phyloP scores from a whole-genome alignment of 2,329 filamentous ascomycete genomes.

The Arthroderma uncinatum region DNA sequence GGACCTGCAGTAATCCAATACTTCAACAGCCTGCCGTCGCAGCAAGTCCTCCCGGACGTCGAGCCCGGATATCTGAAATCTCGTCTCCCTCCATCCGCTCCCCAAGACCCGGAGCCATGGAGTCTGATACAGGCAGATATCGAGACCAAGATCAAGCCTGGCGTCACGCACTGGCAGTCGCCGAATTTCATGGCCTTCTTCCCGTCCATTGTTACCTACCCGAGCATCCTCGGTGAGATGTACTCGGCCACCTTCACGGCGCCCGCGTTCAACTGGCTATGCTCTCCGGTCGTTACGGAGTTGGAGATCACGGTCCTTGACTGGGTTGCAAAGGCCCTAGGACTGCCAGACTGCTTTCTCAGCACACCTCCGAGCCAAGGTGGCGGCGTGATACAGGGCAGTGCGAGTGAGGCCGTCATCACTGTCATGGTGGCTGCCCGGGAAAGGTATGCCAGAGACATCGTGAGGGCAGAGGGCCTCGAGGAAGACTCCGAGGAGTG shows the following conservation, averaged over 20 bases:
- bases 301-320: slow-evolving; percentile 87
- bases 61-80: slow-evolving; percentile 76
- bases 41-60: slow-evolving; percentile 64
- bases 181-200: slow-evolving; percentile 97
- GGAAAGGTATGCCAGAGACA: slow-evolving; percentile 61
- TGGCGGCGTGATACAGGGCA: slow-evolving; percentile 90
- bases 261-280: slow-evolving; percentile 95
- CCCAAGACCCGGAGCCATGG: slow-evolving; percentile 60
- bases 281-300: slow-evolving; percentile 82
- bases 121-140: slow-evolving; percentile 70
- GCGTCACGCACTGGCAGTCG: slow-evolving; percentile 87
- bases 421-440: slow-evolving; percentile 79
- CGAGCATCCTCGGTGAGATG: slow-evolving; percentile 79
- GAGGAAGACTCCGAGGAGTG: slow-evolving; percentile 43
- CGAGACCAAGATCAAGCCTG: slow-evolving; percentile 75
- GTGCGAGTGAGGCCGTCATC: slow-evolving; percentile 74
- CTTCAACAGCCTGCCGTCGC: slow-evolving; percentile 61
- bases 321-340: slow-evolving; percentile 71
- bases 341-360: slow-evolving; percentile 60
- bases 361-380: slow-evolving; percentile 56
- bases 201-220: slow-evolving; percentile 69
- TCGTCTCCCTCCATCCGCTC: slow-evolving; percentile 60
- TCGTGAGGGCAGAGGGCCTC: slow-evolving; percentile 41
- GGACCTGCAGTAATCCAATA: slow-evolving; percentile 59
- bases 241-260: slow-evolving; percentile 82